Evolutionary conservation across 306 rosid genomes (phyloP).

Genomic region (Rosa lucieae): DNA sequence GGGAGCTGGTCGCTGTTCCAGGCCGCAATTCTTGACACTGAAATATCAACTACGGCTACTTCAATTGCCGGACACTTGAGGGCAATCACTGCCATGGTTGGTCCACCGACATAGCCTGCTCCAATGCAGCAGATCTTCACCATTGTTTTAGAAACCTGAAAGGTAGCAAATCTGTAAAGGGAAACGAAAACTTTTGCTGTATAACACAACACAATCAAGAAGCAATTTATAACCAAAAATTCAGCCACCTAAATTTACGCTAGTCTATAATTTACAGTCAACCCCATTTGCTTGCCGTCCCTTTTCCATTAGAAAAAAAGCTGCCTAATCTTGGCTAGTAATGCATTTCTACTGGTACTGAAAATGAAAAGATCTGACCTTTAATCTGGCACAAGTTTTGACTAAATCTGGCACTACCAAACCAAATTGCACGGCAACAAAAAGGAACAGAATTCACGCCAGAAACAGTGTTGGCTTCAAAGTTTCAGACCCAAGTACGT

Average conservation of each 20-base stretch:
- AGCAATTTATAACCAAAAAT: neutral
- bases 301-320: neutral
- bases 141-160: slow-evolving; percentile 39
- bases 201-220: neutral
- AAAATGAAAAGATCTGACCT: neutral
- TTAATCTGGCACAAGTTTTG: neutral
- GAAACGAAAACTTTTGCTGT: neutral
- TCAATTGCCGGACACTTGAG: slow-evolving; percentile 69
- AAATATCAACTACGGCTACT: slow-evolving; percentile 81
- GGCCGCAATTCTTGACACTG: slow-evolving; percentile 59
- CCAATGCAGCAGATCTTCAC: slow-evolving; percentile 87
- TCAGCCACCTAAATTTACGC: neutral
- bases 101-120: slow-evolving; percentile 88
- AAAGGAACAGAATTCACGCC: neutral
- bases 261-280: neutral
- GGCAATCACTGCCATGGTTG: slow-evolving; percentile 86
- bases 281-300: neutral
- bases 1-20: slow-evolving; percentile 84
- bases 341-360: neutral
- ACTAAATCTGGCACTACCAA: neutral
- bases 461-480: neutral
- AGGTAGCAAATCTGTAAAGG: neutral
- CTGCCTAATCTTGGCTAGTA: slow-evolving; percentile 3
- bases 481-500: neutral
- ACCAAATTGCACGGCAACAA: neutral